phyloP scores from a whole-genome alignment of 73 alveolate species.

The Paramecium pentaurelia region DNA sequence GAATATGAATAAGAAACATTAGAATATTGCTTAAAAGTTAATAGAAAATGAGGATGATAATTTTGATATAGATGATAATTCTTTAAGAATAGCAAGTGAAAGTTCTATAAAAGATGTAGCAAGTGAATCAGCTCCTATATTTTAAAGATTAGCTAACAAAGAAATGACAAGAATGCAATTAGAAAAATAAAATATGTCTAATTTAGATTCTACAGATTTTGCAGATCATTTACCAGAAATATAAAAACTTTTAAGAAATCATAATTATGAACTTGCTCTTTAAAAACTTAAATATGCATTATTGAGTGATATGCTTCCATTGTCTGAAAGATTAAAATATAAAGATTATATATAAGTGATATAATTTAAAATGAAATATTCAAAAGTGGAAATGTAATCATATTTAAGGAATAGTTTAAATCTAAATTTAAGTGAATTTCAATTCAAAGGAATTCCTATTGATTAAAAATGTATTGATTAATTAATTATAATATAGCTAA shows the following conservation, averaged over 20 bases:
- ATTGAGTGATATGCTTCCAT: constrained; percentile 19
- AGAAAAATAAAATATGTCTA: background rate
- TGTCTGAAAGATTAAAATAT: constrained; percentile 10
- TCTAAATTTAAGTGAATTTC: background rate
- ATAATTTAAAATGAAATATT: background rate
- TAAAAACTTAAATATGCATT: constrained; percentile 7
- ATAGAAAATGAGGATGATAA: background rate
- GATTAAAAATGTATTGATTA: background rate
- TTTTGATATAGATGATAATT: background rate
- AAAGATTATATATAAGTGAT: background rate
- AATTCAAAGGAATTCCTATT: background rate
- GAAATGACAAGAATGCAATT: background rate
- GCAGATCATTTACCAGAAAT: constrained; percentile 34
- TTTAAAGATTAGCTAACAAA: constrained; percentile 13
- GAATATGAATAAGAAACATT: background rate
- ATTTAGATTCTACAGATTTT: background rate
- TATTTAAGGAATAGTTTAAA: background rate
- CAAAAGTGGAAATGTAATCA: background rate
- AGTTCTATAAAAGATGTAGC: background rate
- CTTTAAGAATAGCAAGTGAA: constrained; percentile 17
- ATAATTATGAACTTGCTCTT: background rate
- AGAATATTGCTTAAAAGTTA: background rate
- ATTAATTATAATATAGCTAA: background rate
- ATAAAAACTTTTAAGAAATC: background rate
- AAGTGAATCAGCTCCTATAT: constrained; percentile 19